Base-by-base conservation (phyloP, 805 yeast species). In the Candida silvicultrix region DNA sequence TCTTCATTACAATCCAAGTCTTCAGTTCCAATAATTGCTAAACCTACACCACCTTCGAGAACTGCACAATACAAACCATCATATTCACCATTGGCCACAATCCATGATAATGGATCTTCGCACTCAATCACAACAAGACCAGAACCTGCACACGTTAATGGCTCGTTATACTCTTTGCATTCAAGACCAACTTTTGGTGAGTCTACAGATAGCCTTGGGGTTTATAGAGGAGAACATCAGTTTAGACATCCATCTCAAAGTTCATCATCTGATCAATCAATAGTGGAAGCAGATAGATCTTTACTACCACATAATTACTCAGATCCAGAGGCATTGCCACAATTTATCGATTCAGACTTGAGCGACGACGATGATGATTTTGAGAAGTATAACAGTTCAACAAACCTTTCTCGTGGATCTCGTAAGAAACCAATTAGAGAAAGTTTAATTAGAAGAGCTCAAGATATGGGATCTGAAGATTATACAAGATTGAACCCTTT, bases 401-500 rank as follows among this genome's bases (percentile, higher is more conserved):
- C 35, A 14, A 20, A 20, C 10, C 20, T 31, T 20, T 10, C 18
- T 11, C 15, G 12, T 5, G 20, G 36, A 18, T 12, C 11, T 14
- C 11, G 18, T 4, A 32, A 19, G 2, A 5, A 18, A 8, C 15
- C 23, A n/a, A 12, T 37, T 19, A 20, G 44, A 40, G 12, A 19
- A 14, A 32, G 47, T 21, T 38, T 43, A 20, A 16, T 38, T 11
- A 12, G 36, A 29, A 38, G 46, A 31, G 40, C 43, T 14, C 23
- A 40, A 5, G 43, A 44, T 12, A 39, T 44, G 43, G 37, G 19
- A 0, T 5, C 20, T n/a, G 46, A 44, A 16, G 43, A 44, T 31
- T 58, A 58, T 40, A 28, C 41, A 5, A 29, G 45, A 32, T 43
- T 32, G 10, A 42, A 37, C n/a, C 40, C 45, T 22, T 19, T 5